These are phyloP conservation scores for Aurantiochytrium sp. DNA, from an alignment of 108 stramenopile genomes.

Conservation along the genomic window DNA sequence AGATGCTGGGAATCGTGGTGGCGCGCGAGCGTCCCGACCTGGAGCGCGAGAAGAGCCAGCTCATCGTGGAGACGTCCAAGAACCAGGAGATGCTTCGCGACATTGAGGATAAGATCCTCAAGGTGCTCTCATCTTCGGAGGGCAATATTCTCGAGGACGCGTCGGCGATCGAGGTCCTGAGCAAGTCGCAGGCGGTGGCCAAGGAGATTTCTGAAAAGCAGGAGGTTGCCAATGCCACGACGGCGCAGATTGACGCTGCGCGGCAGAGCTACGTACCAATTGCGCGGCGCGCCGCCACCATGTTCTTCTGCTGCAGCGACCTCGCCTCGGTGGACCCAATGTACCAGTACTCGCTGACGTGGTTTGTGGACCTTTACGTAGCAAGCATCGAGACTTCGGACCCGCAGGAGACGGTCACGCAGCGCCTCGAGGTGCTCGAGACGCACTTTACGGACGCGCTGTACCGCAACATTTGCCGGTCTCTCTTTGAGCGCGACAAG, in stretches of 20 bases:
- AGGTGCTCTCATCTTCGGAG: constrained; percentile 51
- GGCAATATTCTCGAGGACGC: constrained; percentile 65
- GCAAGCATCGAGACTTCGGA: constrained; percentile 50
- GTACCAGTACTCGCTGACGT: constrained; percentile 68
- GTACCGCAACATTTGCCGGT: constrained; percentile 60
- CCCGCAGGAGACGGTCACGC: constrained; percentile 33
- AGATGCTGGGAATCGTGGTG: constrained; percentile 63
- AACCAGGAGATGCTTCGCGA: constrained; percentile 55
- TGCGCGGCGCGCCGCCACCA: constrained; percentile 53
- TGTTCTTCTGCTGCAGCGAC: constrained; percentile 65
- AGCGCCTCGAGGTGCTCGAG: constrained; percentile 34
- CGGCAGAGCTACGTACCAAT: constrained; percentile 54
- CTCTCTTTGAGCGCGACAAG: constrained; percentile 63
- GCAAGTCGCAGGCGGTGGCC: constrained; percentile 54
- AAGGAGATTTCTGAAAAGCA: constrained; percentile 57
- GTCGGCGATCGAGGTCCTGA: constrained; percentile 57
- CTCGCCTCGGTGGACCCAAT: constrained; percentile 58
- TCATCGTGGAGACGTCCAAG: constrained; percentile 60
- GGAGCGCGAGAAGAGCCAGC: constrained; percentile 48
- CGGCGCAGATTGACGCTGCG: constrained; percentile 47
- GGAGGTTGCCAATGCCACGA: constrained; percentile 45
- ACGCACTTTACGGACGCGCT: constrained; percentile 55
- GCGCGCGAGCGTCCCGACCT: constrained; percentile 48
- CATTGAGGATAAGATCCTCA: constrained; percentile 62
- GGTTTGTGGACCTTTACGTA: constrained; percentile 61